These are phyloP conservation scores for Mortierella sp. DNA, from an alignment of 371 early-diverging fungal genomes.

Conservation along the genomic window DNA sequence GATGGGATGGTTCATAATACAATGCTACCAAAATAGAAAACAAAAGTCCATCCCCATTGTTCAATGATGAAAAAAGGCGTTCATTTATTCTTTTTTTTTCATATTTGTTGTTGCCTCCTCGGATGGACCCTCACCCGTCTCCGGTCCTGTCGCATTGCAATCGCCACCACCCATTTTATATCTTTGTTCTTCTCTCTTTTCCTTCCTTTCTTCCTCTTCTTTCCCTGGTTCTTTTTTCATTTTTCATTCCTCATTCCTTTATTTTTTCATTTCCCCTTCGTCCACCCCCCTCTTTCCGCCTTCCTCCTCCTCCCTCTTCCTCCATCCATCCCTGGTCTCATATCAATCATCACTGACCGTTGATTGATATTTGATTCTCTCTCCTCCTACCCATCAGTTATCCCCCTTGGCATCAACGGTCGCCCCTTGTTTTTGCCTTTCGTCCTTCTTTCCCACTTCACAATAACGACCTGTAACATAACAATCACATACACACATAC, in stretches of 20 bases:
- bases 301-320: background rate
- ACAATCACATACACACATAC: no score
- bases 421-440: background rate
- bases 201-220: background rate
- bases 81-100: background rate
- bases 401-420: no score
- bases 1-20: background rate
- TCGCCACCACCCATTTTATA: background rate
- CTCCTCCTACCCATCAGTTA: background rate
- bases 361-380: background rate
- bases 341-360: background rate
- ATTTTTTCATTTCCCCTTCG: background rate
- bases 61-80: slow-evolving; percentile 2
- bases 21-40: background rate
- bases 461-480: background rate
- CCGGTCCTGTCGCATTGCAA: background rate
- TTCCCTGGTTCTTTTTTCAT: background rate
- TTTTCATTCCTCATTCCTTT: background rate
- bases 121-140: background rate
- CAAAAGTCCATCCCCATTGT: background rate
- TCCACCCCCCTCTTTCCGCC: no score
- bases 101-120: background rate
- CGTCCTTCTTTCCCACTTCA: background rate
- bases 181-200: background rate
- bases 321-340: background rate